Evolutionary conservation across 139 green algal genomes (phyloP).

Genomic region (Pleodorina starrii): DNA sequence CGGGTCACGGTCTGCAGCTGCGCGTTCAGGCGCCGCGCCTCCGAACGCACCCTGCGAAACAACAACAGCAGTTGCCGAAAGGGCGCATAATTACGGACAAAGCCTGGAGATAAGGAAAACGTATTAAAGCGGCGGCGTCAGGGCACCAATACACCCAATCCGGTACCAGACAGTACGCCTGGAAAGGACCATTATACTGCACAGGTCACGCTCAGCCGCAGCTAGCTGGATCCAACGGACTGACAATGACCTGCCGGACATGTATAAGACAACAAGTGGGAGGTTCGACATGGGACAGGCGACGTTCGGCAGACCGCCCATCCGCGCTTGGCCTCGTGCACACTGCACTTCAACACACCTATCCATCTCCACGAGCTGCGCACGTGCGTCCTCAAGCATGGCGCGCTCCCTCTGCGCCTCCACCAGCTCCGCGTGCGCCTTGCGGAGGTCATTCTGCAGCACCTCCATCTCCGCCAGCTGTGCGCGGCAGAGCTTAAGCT

Average conservation of each 20-base stretch:
- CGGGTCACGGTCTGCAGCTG: slow-evolving; percentile 19
- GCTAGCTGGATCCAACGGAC: too few relatives aligned
- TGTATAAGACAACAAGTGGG: too few relatives aligned
- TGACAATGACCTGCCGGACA: too few relatives aligned
- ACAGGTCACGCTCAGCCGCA: too few relatives aligned
- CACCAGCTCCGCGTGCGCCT: slow-evolving; percentile 24
- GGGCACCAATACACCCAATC: too few relatives aligned
- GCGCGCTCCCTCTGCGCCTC: slow-evolving; percentile 19
- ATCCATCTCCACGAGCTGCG: slow-evolving; percentile 48
- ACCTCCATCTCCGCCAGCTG: slow-evolving; percentile 24
- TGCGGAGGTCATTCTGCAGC: slow-evolving; percentile 19
- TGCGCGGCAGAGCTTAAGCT: not conserved
- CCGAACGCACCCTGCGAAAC: slow-evolving; percentile 18
- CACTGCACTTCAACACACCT: not conserved
- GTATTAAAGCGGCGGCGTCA: too few relatives aligned
- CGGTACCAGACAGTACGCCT: too few relatives aligned
- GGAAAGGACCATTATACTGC: too few relatives aligned
- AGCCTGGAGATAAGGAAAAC: too few relatives aligned
- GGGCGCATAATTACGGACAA: too few relatives aligned
- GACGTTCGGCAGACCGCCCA: too few relatives aligned
- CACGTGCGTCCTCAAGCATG: slow-evolving; percentile 29
- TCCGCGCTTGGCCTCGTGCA: not conserved
- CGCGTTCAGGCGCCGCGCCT: not conserved
- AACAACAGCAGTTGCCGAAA: not conserved
- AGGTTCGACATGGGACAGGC: too few relatives aligned